Evolutionary conservation across 345 rosid genomes (phyloP).

Genomic region (Camelina laxa): DNA sequence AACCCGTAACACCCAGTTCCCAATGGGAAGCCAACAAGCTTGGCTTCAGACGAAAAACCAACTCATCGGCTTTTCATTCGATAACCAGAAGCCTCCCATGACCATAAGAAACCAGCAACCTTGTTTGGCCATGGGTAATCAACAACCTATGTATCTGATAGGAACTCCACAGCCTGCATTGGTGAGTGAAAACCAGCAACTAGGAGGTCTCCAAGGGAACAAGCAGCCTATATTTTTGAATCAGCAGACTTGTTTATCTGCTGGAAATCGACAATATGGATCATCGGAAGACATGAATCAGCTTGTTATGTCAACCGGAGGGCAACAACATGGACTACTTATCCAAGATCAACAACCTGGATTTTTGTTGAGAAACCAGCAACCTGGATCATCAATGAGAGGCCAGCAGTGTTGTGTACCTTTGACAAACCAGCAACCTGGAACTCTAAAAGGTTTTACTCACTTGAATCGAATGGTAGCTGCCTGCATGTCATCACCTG

Average conservation of each 20-base stretch:
- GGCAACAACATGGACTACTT: slow-evolving; percentile 43
- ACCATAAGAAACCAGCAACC: slow-evolving; percentile 45
- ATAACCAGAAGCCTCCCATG: slow-evolving; percentile 44
- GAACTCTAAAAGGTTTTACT: slow-evolving; percentile 32
- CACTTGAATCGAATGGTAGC: slow-evolving; percentile 43
- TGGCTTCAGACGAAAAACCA: slow-evolving; percentile 39
- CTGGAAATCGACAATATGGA: slow-evolving; percentile 27
- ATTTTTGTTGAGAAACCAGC: slow-evolving; percentile 38
- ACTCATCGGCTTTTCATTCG: slow-evolving; percentile 30
- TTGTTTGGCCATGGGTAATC: slow-evolving; percentile 35
- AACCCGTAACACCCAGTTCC: slow-evolving; percentile 15
- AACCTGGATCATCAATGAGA: slow-evolving; percentile 37
- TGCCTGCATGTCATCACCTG: slow-evolving; percentile 35
- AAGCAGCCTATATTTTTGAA: slow-evolving; percentile 28
- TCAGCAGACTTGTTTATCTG: slow-evolving; percentile 34
- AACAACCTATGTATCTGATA: slow-evolving; percentile 29
- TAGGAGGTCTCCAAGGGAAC: slow-evolving; percentile 34
- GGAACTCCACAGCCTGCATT: slow-evolving; percentile 37
- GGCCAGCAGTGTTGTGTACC: slow-evolving; percentile 24
- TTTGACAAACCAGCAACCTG: slow-evolving; percentile 42
- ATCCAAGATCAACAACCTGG: slow-evolving; percentile 23
- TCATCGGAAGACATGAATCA: slow-evolving; percentile 25
- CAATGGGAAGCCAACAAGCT: slow-evolving; percentile 30
- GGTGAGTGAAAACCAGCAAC: slow-evolving; percentile 35
- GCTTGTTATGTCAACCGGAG: slow-evolving; percentile 35